Evolutionary conservation across 768 basidiomycete species (phyloP).

Genomic region (Leccinum rimulosum): DNA sequence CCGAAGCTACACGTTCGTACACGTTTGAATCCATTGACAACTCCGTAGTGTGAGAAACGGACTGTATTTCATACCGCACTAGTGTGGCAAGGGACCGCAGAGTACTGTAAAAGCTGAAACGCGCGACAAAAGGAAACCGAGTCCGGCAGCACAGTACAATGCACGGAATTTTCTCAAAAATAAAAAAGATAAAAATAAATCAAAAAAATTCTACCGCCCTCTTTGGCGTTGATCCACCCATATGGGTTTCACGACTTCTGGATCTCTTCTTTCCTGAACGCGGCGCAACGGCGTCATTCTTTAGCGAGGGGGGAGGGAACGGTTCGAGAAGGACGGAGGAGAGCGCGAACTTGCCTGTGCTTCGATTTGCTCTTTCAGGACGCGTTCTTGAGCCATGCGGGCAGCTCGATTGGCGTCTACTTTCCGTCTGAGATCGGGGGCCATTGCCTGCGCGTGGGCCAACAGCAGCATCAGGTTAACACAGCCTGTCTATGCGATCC

Average conservation of each 20-base stretch:
- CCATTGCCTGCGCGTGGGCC: conserved; percentile 45
- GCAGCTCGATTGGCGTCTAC: conserved; percentile 58
- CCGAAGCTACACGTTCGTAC: not conserved
- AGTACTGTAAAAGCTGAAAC: not conserved
- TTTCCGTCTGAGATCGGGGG: conserved; percentile 61
- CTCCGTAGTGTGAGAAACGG: not conserved
- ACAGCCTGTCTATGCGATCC: not conserved
- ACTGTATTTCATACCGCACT: not conserved
- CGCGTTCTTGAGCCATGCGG: conserved; percentile 52
- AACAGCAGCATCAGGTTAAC: not conserved
- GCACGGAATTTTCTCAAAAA: not conserved
- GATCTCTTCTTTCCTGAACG: conserved; percentile 22
- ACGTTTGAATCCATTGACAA: not conserved
- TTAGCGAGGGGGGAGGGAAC: conserved; percentile 1
- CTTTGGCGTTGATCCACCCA: conserved; percentile 30
- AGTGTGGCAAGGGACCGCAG: conserved; percentile 1
- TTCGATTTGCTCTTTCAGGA: conserved; percentile 48
- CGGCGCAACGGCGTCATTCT: conserved; percentile 4
- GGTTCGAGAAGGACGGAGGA: conserved; percentile 9
- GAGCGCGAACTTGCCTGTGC: conserved; percentile 46
- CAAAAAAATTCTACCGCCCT: conserved; percentile 7
- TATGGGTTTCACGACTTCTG: conserved; percentile 33
- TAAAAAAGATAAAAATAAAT: not conserved
- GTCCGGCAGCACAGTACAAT: not conserved
- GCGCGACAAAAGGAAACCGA: not conserved